These are phyloP conservation scores for Pseudisothecium myosuroides DNA, from an alignment of 225 moss, liverwort and hornwort species.

Conservation along the genomic window DNA sequence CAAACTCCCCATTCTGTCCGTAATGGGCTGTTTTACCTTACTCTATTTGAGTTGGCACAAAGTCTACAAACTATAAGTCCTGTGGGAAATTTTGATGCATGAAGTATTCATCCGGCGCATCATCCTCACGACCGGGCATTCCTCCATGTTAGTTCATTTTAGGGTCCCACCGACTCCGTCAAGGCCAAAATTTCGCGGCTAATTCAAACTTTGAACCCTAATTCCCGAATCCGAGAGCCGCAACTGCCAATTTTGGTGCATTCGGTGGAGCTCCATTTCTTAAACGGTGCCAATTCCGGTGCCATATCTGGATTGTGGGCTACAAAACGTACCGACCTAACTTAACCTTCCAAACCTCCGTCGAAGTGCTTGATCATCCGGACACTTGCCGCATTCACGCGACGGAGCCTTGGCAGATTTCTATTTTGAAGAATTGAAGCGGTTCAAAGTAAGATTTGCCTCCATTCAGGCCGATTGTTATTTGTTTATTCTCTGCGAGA, in stretches of 20 bases:
- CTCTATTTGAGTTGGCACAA: too few relatives aligned
- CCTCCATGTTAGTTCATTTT: background rate
- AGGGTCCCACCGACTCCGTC: background rate
- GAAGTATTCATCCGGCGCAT: background rate
- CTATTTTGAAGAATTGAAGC: background rate
- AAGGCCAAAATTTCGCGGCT: background rate
- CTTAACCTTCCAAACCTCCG: background rate
- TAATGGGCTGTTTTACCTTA: too few relatives aligned
- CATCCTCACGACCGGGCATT: background rate
- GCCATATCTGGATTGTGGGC: background rate
- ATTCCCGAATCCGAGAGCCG: background rate
- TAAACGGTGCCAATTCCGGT: background rate
- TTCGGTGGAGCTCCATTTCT: background rate
- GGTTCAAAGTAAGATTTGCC: background rate
- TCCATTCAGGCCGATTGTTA: background rate
- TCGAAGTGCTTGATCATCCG: background rate
- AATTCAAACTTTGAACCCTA: background rate
- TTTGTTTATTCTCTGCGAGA: background rate
- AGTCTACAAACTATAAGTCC: background rate
- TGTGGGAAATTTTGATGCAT: background rate
- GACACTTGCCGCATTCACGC: background rate
- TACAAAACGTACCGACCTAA: background rate
- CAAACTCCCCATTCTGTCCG: too few relatives aligned
- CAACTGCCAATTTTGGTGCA: background rate
- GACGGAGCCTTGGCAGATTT: background rate